Base-by-base conservation (phyloP, 306 rosid genomes). In the Quercus suber region DNA sequence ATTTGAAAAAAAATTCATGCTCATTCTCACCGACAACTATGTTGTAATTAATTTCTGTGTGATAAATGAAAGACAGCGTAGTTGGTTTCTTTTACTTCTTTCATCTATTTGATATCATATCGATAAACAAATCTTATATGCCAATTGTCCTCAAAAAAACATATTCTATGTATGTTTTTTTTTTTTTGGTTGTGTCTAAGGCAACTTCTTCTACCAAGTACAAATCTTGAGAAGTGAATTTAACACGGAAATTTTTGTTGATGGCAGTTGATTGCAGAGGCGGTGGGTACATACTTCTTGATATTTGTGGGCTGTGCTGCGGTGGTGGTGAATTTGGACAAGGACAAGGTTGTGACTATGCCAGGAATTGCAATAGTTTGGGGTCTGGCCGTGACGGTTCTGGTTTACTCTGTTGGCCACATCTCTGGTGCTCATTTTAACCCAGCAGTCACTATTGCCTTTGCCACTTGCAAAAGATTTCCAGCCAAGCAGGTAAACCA, bases 401-500 rank as follows among this genome's bases (percentile, higher is more conserved):
- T 91, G 80, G 67, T 91, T 67, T 95, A 92, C 80, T 81, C 97
- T 5, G 81, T 95, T 25, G 97, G 97, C 11, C 99, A 95, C 5
- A 88, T 95, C 69, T 94, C 97, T 5, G 97, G 99, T 49, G 97
- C 92, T 25, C 97, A 95, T 83, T 88, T 95, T 59, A 93, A 93
- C 30, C 99, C 98, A 15, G 97, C 99, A 1, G 94, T 95, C 58
- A 95, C 98, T 49, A 74, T 93, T 78, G 98, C 98, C 55, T 93
- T 93, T 60, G 94, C 99, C 8, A 55, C 82, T 6, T 83, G 85
- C 74, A 80, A 59, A 49, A 88, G 93, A 77, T 93, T 93, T 73
- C 94, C 97, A 9, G 60, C 77, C 76, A 76, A 31, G 76, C 93
- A 95, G 97, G 96, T 93, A 5, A 85, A 15, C 85, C 69, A 68